These are phyloP conservation scores for Carex littledalei DNA, from an alignment of 176 grass and related monocot species.

Conservation along the genomic window DNA sequence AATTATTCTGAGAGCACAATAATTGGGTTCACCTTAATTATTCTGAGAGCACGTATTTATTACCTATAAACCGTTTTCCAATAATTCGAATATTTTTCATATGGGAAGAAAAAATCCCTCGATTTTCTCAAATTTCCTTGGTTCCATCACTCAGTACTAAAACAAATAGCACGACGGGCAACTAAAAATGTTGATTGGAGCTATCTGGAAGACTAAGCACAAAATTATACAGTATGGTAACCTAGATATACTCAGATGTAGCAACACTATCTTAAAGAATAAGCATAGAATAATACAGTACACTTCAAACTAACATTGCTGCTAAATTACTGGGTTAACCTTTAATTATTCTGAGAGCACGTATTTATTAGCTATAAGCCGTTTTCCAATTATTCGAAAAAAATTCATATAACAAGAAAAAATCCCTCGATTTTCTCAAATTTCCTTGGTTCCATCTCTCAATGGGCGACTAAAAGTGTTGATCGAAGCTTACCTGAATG, in stretches of 20 bases:
- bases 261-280: background rate
- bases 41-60: background rate
- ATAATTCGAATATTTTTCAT: background rate
- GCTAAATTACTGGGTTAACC: background rate
- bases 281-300: background rate
- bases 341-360: background rate
- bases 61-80: background rate
- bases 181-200: background rate
- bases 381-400: background rate
- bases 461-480: background rate
- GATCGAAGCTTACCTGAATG: slow-evolving; percentile 48
- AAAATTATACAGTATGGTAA: too few species aligned
- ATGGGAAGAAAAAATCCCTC: background rate
- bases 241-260: background rate
- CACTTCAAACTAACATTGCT: background rate
- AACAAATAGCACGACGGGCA: too few species aligned
- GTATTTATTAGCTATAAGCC: background rate
- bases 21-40: background rate
- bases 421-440: background rate
- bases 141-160: background rate
- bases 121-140: background rate
- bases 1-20: background rate
- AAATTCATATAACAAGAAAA: background rate
- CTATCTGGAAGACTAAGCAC: too few species aligned
- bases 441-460: background rate